Percentiles rank a stretch among this genome's conserved stretches.
Evolutionary conservation across 225 moss, liverwort and hornwort species (phyloP).

Genomic region (Physcomitrium patens): DNA sequence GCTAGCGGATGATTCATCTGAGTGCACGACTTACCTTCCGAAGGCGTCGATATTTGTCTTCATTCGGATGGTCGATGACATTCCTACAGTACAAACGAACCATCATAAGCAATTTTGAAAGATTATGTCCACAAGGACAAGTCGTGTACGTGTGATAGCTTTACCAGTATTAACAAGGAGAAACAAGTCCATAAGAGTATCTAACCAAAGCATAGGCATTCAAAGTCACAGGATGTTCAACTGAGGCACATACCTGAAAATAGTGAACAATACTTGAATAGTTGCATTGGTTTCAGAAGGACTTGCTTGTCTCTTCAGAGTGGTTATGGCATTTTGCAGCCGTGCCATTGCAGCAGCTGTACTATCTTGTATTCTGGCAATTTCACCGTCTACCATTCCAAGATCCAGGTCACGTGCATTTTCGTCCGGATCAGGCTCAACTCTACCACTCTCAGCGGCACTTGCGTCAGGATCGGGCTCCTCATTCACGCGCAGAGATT

Average conservation of each 20-base stretch:
- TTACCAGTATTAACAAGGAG: not conserved
- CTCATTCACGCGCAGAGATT: conserved; percentile 6
- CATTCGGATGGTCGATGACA: conserved; percentile 50
- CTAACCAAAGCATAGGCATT: conserved; percentile 11
- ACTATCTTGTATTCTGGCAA: conserved; percentile 42
- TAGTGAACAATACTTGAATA: conserved; percentile 40
- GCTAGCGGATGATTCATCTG: not conserved
- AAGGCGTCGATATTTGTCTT: conserved; percentile 46
- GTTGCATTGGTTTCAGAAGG: conserved; percentile 36
- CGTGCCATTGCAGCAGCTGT: conserved; percentile 36
- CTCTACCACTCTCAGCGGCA: not conserved
- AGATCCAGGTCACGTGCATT: conserved; percentile 28
- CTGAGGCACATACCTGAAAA: conserved; percentile 45
- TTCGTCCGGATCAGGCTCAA: conserved; percentile 27
- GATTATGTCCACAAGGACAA: not conserved
- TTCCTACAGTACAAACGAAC: conserved; percentile 43
- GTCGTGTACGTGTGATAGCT: not conserved
- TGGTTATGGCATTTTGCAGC: conserved; percentile 45
- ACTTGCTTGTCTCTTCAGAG: conserved; percentile 45
- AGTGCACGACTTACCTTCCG: conserved; percentile 50
- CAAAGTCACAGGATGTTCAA: conserved; percentile 9
- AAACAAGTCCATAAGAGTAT: not conserved
- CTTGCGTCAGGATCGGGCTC: conserved; percentile 37
- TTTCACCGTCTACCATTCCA: conserved; percentile 32
- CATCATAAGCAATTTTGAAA: not conserved